phyloP scores from a whole-genome alignment of 768 basidiomycete species.

The Rhodotorula toruloides region DNA sequence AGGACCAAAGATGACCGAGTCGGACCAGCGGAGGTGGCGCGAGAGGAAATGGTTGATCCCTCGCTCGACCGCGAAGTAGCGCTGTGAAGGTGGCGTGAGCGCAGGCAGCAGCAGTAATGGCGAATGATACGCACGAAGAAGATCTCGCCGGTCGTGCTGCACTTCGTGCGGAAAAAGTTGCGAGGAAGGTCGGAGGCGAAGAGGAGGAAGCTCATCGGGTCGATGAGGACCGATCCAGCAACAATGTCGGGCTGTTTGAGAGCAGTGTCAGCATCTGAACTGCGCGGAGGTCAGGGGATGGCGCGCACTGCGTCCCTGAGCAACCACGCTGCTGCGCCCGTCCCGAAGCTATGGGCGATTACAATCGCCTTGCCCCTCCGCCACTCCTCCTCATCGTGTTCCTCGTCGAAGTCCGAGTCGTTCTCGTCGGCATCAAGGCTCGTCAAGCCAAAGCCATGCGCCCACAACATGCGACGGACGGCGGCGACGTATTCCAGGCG shows the following conservation, averaged over 20 bases:
- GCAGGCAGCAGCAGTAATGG: background rate
- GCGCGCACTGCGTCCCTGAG: constrained; percentile 26
- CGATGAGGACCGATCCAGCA: constrained; percentile 28
- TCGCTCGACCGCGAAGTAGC: constrained; percentile 33
- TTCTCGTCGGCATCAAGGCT: constrained; percentile 16
- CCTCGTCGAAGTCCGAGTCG: background rate
- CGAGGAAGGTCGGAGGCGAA: constrained; percentile 21
- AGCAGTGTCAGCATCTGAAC: background rate
- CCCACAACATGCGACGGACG: constrained; percentile 31
- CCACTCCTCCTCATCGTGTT: constrained; percentile 26
- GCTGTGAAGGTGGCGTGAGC: too few species aligned
- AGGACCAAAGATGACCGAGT: constrained; percentile 19
- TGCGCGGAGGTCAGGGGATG: background rate
- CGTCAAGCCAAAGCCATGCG: constrained; percentile 34
- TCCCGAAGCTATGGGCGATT: constrained; percentile 22
- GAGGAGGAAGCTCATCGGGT: constrained; percentile 33
- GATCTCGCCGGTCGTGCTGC: constrained; percentile 25
- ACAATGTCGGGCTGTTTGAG: constrained; percentile 22
- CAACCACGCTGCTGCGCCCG: constrained; percentile 24
- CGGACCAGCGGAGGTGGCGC: constrained; percentile 29
- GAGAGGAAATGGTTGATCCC: constrained; percentile 35
- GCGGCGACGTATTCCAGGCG: constrained; percentile 32
- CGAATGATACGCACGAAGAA: constrained; percentile 17
- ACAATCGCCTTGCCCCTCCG: constrained; percentile 30
- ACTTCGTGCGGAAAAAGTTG: constrained; percentile 33